Conservation (phyloP, 192 early-diverging fungal species). For the Mortierella claussenii region DNA sequence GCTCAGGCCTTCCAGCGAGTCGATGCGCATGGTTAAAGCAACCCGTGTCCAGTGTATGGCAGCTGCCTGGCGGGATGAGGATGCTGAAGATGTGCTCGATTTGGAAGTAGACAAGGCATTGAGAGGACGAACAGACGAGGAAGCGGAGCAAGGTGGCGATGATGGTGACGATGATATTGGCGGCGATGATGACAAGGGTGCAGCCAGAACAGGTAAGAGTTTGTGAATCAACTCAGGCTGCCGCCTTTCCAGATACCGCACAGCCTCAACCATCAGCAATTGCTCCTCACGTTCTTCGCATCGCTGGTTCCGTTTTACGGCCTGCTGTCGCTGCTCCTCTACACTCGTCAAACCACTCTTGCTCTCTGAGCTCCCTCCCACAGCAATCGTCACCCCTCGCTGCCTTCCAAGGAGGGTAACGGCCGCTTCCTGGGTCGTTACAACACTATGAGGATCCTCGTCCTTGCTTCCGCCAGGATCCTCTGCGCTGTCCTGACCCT, state of each 20-base stretch:
- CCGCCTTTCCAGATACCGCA: conserved; percentile 14
- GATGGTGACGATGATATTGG: background rate
- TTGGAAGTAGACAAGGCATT: background rate
- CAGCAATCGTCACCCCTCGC: background rate
- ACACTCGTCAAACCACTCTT: background rate
- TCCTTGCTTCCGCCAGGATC: conserved; percentile 24
- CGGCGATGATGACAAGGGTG: background rate
- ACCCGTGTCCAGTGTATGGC: conserved; percentile 31
- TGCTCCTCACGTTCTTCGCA: conserved; percentile 46
- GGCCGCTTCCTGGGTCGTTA: background rate
- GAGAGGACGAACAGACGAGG: background rate
- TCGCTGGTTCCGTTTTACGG: conserved; percentile 10
- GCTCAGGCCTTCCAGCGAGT: background rate
- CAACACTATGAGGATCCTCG: background rate
- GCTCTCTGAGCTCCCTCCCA: background rate
- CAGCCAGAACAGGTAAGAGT: background rate
- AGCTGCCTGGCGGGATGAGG: conserved; percentile 15
- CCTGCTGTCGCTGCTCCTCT: conserved; percentile 10
- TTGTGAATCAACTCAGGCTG: background rate
- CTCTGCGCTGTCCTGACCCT: background rate
- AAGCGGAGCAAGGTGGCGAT: background rate
- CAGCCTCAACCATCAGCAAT: conserved; percentile 30
- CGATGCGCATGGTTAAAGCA: conserved; percentile 15
- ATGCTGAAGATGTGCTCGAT: background rate
- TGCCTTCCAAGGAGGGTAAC: background rate